These are phyloP conservation scores for Paratinospora sagittata DNA, from an alignment of 164 flowering plant species.

Conservation along the genomic window DNA sequence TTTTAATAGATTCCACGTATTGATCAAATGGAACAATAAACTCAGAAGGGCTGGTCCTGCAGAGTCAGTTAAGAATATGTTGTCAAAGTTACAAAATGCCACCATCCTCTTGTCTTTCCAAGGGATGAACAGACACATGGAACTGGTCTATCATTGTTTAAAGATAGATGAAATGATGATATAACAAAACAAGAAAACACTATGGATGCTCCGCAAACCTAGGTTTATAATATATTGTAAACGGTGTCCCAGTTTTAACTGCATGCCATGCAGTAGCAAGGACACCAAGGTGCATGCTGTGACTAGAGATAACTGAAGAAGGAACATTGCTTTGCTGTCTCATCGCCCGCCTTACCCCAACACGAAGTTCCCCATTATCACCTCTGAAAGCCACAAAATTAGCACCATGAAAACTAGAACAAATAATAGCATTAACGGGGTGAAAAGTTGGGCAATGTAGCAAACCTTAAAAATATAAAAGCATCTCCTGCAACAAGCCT, in stretches of 20 bases:
- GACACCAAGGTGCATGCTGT: constrained; percentile 54
- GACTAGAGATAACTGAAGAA: constrained; percentile 41
- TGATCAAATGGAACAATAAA: constrained; percentile 73
- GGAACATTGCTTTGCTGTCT: constrained; percentile 78
- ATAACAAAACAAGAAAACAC: background rate
- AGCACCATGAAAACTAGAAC: background rate
- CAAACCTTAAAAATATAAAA: constrained; percentile 85
- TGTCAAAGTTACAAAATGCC: background rate
- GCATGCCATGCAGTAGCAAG: constrained; percentile 99
- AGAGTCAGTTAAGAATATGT: background rate
- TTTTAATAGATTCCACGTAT: constrained; percentile 66
- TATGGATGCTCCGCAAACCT: constrained; percentile 39
- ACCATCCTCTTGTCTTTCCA: background rate
- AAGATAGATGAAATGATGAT: background rate
- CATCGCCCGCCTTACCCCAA: constrained; percentile 93
- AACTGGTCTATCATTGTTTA: background rate
- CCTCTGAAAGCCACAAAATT: constrained; percentile 22
- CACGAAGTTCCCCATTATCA: constrained; percentile 91
- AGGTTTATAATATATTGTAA: constrained; percentile 87
- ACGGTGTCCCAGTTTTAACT: constrained; percentile 35
- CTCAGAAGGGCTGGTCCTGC: constrained; percentile 83
- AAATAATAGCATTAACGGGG: background rate
- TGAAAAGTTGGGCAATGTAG: background rate
- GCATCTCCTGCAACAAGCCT: constrained; percentile 99
- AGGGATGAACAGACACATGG: background rate